Evolutionary conservation across 805 yeast genomes (phyloP), one percentile per base, ranked within the genome.

Genomic region (Saturnispora diversa): DNA sequence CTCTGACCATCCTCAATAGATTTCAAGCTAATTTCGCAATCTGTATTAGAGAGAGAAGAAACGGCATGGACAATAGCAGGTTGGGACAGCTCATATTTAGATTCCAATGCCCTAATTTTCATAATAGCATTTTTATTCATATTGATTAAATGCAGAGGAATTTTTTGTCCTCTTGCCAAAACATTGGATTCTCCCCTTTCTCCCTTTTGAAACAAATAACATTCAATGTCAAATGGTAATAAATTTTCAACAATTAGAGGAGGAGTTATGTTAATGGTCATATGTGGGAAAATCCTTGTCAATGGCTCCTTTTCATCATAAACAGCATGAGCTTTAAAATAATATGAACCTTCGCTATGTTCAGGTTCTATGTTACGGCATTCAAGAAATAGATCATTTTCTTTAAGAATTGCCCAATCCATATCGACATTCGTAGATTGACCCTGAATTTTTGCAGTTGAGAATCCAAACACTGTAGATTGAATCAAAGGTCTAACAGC

Each of bases 201-300:
- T 16, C 76, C 77, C 52, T 84, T 84, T 56, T 87, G 92, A 58
- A 81, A 83, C 11, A 92, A 67, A 42, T 82, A 67, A 61, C 82
- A 86, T 15, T 74, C 68, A 32, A 90, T 60, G 50, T 84, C 95
- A 54, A 72, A 83, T 0, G 99, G 97, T 37, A 94, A 58, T 38
- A 86, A 64, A 53, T 92, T 92, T 49, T 84, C 87, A 43, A 92
- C 68, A 50, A 84, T 84, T 34, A 92, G 61, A 0, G 98, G 97
- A 0, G 97, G 85, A 0, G 92, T 77, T 6, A 92, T 62, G 4
- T 77, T 70, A 19, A 92, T 62, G 7, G 68, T 71, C 84, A 90
- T 72, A 51, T 84, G 92, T 0, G 98, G 98, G 53, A 85, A 94
- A 1, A 84, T 70, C 43, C 70, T 67, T 0, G 84, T 72, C 20